Percentiles rank a stretch among this genome's conserved stretches.
Conservation (phyloP, 441 rosid genomes). For the Isatis lusitanica region DNA sequence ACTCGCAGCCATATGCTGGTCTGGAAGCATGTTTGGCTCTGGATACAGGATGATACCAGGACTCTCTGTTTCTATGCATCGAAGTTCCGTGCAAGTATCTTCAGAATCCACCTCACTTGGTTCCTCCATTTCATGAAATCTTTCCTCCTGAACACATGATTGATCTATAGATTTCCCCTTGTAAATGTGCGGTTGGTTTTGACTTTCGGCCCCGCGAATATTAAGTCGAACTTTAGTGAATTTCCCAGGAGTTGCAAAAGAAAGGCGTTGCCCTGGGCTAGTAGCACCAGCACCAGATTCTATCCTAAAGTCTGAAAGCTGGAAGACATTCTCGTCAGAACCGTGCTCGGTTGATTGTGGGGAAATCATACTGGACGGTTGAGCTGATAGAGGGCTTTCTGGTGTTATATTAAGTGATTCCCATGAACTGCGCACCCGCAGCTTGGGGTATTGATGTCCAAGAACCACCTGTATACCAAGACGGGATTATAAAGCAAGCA, state of each 20-base stretch:
- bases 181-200: slow-evolving; percentile 24
- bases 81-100: slow-evolving; percentile 59
- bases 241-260: slow-evolving; percentile 38
- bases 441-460: slow-evolving; percentile 67
- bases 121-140: slow-evolving; percentile 42
- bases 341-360: slow-evolving; percentile 61
- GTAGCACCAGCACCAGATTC: slow-evolving; percentile 39
- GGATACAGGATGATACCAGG: slow-evolving; percentile 33
- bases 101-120: slow-evolving; percentile 50
- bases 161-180: slow-evolving; percentile 33
- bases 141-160: slow-evolving; percentile 32
- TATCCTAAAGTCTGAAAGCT: slow-evolving; percentile 54
- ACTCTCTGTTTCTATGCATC: slow-evolving; percentile 54
- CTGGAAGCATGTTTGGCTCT: slow-evolving; percentile 38
- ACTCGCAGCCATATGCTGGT: slow-evolving; percentile 33
- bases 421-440: slow-evolving; percentile 74
- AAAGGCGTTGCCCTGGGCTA: slow-evolving; percentile 41
- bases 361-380: slow-evolving; percentile 45
- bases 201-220: slow-evolving; percentile 31
- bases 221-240: slow-evolving; percentile 36
- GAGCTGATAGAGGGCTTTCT: slow-evolving; percentile 41
- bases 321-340: slow-evolving; percentile 61
- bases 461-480: slow-evolving; percentile 49
- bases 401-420: slow-evolving; percentile 50
- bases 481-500: neutral